Evolutionary conservation across 768 basidiomycete species (phyloP), one percentile per base, ranked within the genome.

Genomic region (Psilocybe tampanensis): DNA sequence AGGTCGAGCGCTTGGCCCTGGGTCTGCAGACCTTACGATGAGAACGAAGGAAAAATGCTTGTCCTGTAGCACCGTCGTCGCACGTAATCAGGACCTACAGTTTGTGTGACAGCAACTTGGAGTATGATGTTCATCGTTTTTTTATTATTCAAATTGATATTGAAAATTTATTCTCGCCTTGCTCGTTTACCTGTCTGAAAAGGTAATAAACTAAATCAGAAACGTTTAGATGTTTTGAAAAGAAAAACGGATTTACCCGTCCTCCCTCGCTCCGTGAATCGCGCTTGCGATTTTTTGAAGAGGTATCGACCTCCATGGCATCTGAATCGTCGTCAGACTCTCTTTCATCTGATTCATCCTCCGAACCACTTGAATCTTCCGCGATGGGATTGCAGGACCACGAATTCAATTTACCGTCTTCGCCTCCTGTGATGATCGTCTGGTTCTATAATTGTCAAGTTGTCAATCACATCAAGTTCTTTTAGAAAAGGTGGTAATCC

Each of bases 351-450:
- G 36, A 39, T 7, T 59, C 55, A 12, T 55, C 56, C 2, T 39
- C 53, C 1, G 53, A 48, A 1, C 50, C 49, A 22, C 24, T 36
- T 12, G 48, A 12, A 9, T 61, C 63, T n/a, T 26, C 29, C 2
- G 41, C 39, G 8, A 69, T 41, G 8, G 64, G 63, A 22, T 36
- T 15, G 43, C 64, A 54, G 8, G 65, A 43, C 72, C 72, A 74
- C 2, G 64, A 43, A 22, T 68, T 66, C 11, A 74, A 56, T 39
- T 64, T 69, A 0, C 68, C 64, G 34, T 74, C 72, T 48, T 74
- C 72, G 6, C 72, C 72, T 5, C 72, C 71, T 1, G 70, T 72
- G 1, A 74, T 55, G 18, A 72, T 39, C 0, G 66, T 58, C 34
- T 65, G 58, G 41, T 67, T 66, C 68, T 72, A 42, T 7, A 39